Conservation (phyloP, 805 yeast genomes). For the Zygoascus bituminiphila region DNA sequence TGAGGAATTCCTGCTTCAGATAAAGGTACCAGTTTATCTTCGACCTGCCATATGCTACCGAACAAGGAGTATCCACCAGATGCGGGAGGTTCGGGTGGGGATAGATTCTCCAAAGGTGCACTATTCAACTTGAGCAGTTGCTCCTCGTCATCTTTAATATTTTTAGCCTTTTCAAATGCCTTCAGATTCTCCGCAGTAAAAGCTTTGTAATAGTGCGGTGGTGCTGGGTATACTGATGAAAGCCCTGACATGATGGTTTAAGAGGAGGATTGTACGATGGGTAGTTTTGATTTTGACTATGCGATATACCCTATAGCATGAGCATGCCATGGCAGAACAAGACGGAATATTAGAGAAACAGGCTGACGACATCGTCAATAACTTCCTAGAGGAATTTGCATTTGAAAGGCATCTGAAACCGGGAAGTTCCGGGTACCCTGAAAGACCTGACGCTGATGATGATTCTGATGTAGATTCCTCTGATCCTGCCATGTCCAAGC, state of each 20-base stretch:
- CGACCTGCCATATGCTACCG: conserved; percentile 79
- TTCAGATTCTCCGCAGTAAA: conserved; percentile 41
- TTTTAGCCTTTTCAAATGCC: conserved; percentile 1
- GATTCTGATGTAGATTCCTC: not conserved
- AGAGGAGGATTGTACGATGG: too few relatives aligned
- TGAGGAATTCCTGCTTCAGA: conserved; percentile 72
- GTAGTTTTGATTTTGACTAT: too few relatives aligned
- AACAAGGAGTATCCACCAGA: conserved; percentile 61
- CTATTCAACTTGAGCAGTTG: not conserved
- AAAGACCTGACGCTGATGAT: too few relatives aligned
- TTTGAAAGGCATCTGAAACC: too few relatives aligned
- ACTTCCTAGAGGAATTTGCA: too few relatives aligned
- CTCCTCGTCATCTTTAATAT: not conserved
- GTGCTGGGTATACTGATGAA: conserved; percentile 86
- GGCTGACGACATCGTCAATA: too few relatives aligned
- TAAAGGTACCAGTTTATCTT: conserved; percentile 68
- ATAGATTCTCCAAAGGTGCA: conserved; percentile 17
- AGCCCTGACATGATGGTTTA: conserved; percentile 24
- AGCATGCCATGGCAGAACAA: too few relatives aligned
- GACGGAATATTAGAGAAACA: too few relatives aligned
- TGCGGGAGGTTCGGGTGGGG: conserved; percentile 30
- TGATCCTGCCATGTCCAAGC: not conserved
- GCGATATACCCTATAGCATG: too few relatives aligned
- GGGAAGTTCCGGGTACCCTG: too few relatives aligned
- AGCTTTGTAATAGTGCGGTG: conserved; percentile 72